Evolutionary conservation across 2,329 filamentous ascomycete species (phyloP), one percentile per base, ranked within the genome.

Genomic region (Trichoderma oligosporum): DNA sequence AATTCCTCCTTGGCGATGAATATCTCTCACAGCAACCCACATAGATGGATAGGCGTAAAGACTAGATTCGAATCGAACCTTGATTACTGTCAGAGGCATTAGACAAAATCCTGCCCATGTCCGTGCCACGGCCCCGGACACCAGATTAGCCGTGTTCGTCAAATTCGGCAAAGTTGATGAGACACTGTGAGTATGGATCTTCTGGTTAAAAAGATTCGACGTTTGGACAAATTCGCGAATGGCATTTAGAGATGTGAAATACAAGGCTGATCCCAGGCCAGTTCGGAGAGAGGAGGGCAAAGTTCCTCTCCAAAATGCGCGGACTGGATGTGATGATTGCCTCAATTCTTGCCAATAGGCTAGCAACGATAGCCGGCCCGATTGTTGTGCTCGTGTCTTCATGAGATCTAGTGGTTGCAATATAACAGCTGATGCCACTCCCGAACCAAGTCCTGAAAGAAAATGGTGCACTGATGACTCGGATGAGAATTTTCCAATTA

Each of bases 1-100:
- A 3, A 89, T 56, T 0, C 94, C 92, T 64, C 93, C 86, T 0
- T 77, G 82, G 7, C 79, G 78, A 52, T 87, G 74, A 25, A 97
- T 97, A 64, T 94, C 90, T 31, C 76, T 77, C 1, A 82, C 84
- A 0, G 94, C 94, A 35, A 84, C 79, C 38, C 81, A 73, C 22
- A 97, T 77, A 1, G 90, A 93, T 22, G 81, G 81, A 74, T 97
- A 97, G 3, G 83, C 76, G 75, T 97, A 99, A 41, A 93, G 77
- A 61, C 82, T 91, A 24, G 88, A 93, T 72, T 99, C 94, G 69
- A 96, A 97, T 42, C 94, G 89, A 41, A 97, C 94, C 70, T 99
- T 99, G 67, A 99, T 87, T 42, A 99, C 87, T 1, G 94, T 99
- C 60, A 97, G 83, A 1, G 94, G 94, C 89, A 97, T 97, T 74